Evolutionary conservation across 179 eudicot genomes (phyloP), one percentile per base, ranked within the genome.

Genomic region (Pouteria campechiana): DNA sequence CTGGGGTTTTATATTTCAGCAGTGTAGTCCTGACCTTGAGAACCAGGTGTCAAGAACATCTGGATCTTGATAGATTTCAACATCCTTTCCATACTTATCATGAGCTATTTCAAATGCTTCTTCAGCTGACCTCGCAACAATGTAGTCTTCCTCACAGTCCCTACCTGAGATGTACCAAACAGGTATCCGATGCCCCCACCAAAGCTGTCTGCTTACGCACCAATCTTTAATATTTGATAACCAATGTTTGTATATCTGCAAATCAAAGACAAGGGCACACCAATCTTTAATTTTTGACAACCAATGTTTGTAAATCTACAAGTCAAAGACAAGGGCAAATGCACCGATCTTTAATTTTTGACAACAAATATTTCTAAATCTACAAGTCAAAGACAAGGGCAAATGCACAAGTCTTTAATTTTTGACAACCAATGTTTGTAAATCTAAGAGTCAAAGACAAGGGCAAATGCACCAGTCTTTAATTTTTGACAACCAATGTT

Each of bases 121-220:
- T 48, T 78, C 79, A 1, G 47, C 49, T 55, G 63, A 77, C 45
- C 81, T 69, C 55, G 96, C 96, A 63, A 87, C 99, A 48, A 92
- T 72, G 68, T 80, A 92, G 24, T 87, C 96, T 60, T 87, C 96
- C 48, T 92, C 99, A 55, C 64, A 56, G 53, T 87, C 94, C 63
- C 72, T 80, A 25, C 96, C 96, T 46, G 58, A 83, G 17, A 92
- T 63, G 54, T 92, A 92, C 99, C 99, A 92, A 50, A 87, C 99
- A 50, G 99, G 99, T 55, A 92, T 83, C n/a, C 94, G 87, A 60
- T 92, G 99, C 27, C 99, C 99, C 99, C 99, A 92, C 99, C 99
- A 92, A 38, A 92, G 49, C 40, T 92, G 99, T 56, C 99, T 74
- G 71, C 96, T 87, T 65, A 92, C 83, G 61, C 99, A 92, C 99